Conservation (phyloP, 768 basidiomycete genomes). For the Lentinula sp. region DNA sequence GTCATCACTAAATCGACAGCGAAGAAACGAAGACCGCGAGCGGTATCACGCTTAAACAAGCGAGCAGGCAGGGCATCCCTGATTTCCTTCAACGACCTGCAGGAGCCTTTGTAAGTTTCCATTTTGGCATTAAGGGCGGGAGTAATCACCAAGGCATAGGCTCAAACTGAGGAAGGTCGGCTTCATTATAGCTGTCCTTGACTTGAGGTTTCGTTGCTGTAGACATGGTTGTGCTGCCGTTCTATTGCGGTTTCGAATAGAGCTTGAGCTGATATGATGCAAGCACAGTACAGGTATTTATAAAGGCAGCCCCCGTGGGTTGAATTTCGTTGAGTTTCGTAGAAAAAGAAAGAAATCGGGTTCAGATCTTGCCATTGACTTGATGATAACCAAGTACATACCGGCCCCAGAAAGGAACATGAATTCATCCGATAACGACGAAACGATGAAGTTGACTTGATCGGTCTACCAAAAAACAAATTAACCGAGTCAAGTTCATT, state of each 20-base stretch:
- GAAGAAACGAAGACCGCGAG: constrained; percentile 33
- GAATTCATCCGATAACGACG: not conserved
- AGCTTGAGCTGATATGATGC: not conserved
- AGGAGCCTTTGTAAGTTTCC: not conserved
- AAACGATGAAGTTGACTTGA: not conserved
- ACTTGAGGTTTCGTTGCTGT: constrained; percentile 1
- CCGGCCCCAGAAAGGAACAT: not conserved
- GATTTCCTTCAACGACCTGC: constrained; percentile 45
- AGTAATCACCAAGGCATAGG: constrained; percentile 41
- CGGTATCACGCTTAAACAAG: constrained; percentile 37
- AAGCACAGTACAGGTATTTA: constrained; percentile 1
- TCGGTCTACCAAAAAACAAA: not conserved
- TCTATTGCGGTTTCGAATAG: constrained; percentile 2
- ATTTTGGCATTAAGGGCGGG: not conserved
- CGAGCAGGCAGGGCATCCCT: constrained; percentile 41
- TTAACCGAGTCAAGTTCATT: not conserved
- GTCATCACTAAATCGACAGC: constrained; percentile 41
- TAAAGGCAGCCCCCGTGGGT: constrained; percentile 3
- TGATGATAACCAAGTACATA: not conserved
- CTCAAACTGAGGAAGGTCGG: constrained; percentile 33
- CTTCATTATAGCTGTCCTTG: constrained; percentile 18
- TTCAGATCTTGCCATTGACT: not conserved
- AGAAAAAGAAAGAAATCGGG: not conserved
- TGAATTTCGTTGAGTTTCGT: not conserved
- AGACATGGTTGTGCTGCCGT: constrained; percentile 1